Base-by-base conservation (phyloP, 1,139 yeast genomes). In the Saccharomyces uvarum region DNA sequence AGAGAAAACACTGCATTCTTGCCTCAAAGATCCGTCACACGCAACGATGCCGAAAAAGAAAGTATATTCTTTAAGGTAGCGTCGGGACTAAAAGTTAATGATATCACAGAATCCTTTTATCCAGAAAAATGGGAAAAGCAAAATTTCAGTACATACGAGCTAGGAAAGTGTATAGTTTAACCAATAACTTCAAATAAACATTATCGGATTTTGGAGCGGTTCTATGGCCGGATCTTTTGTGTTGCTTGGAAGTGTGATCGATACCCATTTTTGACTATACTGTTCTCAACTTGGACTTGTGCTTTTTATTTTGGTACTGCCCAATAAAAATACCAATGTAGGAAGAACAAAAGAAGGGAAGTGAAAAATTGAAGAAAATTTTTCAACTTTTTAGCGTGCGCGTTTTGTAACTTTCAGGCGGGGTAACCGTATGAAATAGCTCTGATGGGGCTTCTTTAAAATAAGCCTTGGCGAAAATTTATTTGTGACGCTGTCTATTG, bases 201-300 rank as follows among this genome's bases (percentile, higher is more conserved):
- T 93, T 95, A 82, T 93, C 97, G 69, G 98, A 91, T 84, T 90
- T 90, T 81, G 99, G 99, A 78, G 97, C 97, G 75, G 86, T 81
- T 83, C 99, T 91, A 88, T 89, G 96, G 78, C 96, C 86, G 70
- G 86, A 81, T 81, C 91, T 88, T 76, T 82, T 83, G 86, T 93
- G 99, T 81, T 90, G 97, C 80, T 90, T 91, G 77, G 84, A 77
- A 79, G 88, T 83, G 83, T 88, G 96, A 82, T 93, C 99, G 82
- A 88, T 90, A 86, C 98, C 99, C 99, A 93, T 93, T 73, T 51
- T 19, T 16, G 41, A n/a, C 21, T 16, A 16, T 38, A 13, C 19
- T 8, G n/a, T 19, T 38, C 19, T 19, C 19, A 8, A 11, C 19
- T 9, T 38, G 44, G 19, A 38, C 13, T 38, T 24, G 26, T 24